These are phyloP conservation scores for Yamadazyma nakazawae DNA, from an alignment of 805 yeast genomes.

Conservation along the genomic window DNA sequence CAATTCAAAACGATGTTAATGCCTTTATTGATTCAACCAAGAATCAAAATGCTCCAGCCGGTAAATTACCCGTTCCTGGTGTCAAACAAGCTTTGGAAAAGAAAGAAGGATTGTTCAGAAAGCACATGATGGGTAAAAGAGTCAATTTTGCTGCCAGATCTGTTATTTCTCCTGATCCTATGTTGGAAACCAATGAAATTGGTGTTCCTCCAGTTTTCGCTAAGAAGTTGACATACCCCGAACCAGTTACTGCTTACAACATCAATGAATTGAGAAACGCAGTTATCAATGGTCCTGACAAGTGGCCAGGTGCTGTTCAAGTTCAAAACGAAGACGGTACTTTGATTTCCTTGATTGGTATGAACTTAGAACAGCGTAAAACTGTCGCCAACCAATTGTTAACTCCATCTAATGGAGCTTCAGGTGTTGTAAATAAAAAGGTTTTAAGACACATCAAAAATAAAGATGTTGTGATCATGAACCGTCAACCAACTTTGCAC, in stretches of 20 bases:
- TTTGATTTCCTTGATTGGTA: slow-evolving; percentile 74
- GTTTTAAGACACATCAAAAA: slow-evolving; percentile 93
- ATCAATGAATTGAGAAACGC: slow-evolving; percentile 89
- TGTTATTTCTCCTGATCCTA: slow-evolving; percentile 98
- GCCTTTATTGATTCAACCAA: slow-evolving; percentile 90
- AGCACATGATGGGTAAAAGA: slow-evolving; percentile 99
- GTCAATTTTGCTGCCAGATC: slow-evolving; percentile 99
- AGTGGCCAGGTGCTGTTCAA: slow-evolving; percentile 98
- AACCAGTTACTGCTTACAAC: slow-evolving; percentile 92
- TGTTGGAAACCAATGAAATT: slow-evolving; percentile 93
- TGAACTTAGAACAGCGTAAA: slow-evolving; percentile 91
- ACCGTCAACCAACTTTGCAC: slow-evolving; percentile 98
- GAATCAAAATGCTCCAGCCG: slow-evolving; percentile 67
- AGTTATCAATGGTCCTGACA: slow-evolving; percentile 94
- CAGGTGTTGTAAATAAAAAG: slow-evolving; percentile 73
- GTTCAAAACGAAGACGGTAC: slow-evolving; percentile 95
- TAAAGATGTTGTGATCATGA: slow-evolving; percentile 95
- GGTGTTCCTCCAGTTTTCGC: slow-evolving; percentile 99
- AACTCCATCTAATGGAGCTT: slow-evolving; percentile 72
- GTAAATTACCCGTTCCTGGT: slow-evolving; percentile 84
- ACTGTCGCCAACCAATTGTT: slow-evolving; percentile 90
- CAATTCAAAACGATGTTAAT: slow-evolving; percentile 92
- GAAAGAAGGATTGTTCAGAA: slow-evolving; percentile 97
- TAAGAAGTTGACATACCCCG: slow-evolving; percentile 91
- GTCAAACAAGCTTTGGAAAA: slow-evolving; percentile 96